These are phyloP conservation scores for Falciphora oryzae DNA, from an alignment of 2,329 filamentous ascomycete species.

Conservation along the genomic window DNA sequence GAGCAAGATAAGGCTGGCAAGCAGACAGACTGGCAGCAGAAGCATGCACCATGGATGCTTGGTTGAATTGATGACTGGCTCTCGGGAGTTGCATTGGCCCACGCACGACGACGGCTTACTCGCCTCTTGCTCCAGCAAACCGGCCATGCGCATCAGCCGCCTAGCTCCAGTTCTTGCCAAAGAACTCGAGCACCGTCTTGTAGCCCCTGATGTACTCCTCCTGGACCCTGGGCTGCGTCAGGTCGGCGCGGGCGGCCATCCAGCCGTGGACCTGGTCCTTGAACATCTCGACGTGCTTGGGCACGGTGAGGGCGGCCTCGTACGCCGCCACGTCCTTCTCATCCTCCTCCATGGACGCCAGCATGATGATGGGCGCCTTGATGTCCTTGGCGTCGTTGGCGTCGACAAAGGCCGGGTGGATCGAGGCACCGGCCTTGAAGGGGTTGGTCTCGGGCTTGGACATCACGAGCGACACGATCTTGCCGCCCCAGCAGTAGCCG, in stretches of 20 bases:
- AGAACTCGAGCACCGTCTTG: slow-evolving; percentile 52
- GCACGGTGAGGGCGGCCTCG: slow-evolving; percentile 43
- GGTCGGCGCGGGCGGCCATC: slow-evolving; percentile 63
- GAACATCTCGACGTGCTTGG: slow-evolving; percentile 62
- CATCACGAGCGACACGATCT: slow-evolving; percentile 50
- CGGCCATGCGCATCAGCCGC: background rate
- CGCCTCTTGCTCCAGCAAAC: too few relatives aligned
- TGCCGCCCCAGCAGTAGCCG: slow-evolving; percentile 68
- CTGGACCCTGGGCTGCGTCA: slow-evolving; percentile 50
- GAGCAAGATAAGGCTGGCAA: too few relatives aligned
- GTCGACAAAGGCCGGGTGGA: slow-evolving; percentile 61
- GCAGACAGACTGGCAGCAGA: too few relatives aligned
- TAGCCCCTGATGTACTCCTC: slow-evolving; percentile 59
- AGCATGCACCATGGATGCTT: too few relatives aligned
- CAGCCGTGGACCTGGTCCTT: slow-evolving; percentile 64
- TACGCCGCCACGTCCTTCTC: slow-evolving; percentile 50
- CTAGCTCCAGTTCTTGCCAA: slow-evolving; percentile 41
- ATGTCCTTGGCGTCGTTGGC: slow-evolving; percentile 53
- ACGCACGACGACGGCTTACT: too few relatives aligned
- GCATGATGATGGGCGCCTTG: slow-evolving; percentile 54
- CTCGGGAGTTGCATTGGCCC: too few relatives aligned
- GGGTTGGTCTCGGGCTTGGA: slow-evolving; percentile 42
- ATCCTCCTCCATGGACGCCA: slow-evolving; percentile 62
- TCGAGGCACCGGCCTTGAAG: slow-evolving; percentile 48
- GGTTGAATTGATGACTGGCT: too few relatives aligned